Conservation (phyloP, 176 grass and related monocot genomes). For the Paspalum notatum region DNA sequence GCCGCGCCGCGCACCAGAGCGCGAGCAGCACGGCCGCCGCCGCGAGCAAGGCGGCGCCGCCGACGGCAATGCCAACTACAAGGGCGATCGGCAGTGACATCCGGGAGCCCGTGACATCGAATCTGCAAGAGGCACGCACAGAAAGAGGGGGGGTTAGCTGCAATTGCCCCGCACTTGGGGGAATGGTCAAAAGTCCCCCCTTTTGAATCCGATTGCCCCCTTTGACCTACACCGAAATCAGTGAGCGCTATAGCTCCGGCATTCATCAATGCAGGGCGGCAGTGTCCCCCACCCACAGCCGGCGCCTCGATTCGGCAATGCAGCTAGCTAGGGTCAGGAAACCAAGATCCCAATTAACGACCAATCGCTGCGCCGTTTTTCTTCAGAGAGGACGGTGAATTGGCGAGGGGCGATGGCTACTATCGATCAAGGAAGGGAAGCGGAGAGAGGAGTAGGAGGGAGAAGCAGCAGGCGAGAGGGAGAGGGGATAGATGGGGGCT, state of each 20-base stretch:
- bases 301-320: constrained; percentile 47
- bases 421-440: constrained; percentile 26
- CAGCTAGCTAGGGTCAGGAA: constrained; percentile 30
- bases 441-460: neutral
- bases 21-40: constrained; percentile 40
- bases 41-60: constrained; percentile 50
- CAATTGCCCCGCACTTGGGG: neutral
- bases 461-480: neutral
- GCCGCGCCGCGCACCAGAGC: constrained; percentile 47
- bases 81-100: constrained; percentile 73
- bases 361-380: neutral
- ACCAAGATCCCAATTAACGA: constrained; percentile 1
- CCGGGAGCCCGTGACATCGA: constrained; percentile 85
- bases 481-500: constrained; percentile 40
- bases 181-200: constrained; percentile 8
- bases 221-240: constrained; percentile 43
- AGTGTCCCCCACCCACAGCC: constrained; percentile 29
- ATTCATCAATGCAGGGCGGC: constrained; percentile 41
- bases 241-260: constrained; percentile 38
- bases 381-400: neutral
- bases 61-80: constrained; percentile 76
- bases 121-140: constrained; percentile 25
- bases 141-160: neutral
- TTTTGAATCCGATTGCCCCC: neutral
- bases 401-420: neutral